phyloP scores from a whole-genome alignment of 352 stramenopile species.

The Phytopythium montanum region DNA sequence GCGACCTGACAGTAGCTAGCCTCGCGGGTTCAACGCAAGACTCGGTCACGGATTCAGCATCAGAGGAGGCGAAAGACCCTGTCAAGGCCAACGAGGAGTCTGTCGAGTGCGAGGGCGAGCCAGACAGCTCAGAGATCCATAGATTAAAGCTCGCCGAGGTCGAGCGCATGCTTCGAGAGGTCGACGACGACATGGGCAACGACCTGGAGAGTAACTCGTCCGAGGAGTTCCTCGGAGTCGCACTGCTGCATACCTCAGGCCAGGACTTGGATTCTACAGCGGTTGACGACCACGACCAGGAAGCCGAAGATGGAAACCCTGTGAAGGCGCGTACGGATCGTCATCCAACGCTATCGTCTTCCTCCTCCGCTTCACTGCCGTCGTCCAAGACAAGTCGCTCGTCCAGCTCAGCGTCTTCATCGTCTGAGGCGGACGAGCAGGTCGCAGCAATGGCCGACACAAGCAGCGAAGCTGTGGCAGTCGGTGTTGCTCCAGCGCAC shows the following conservation, averaged over 20 bases:
- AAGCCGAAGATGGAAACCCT: neutral
- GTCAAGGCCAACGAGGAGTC: neutral
- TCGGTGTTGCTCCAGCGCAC: neutral
- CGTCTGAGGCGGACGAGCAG: neutral
- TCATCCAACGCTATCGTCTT: neutral
- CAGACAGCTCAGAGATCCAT: slow-evolving; percentile 11
- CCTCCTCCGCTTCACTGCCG: neutral
- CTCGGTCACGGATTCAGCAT: neutral
- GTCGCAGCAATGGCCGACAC: neutral
- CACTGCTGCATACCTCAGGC: slow-evolving; percentile 8
- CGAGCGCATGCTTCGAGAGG: slow-evolving; percentile 17
- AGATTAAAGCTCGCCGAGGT: slow-evolving; percentile 17
- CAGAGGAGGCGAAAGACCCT: neutral
- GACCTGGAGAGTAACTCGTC: slow-evolving; percentile 29
- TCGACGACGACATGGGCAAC: slow-evolving; percentile 15
- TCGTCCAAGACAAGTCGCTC: neutral
- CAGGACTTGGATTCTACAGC: neutral
- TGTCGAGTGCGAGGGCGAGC: neutral
- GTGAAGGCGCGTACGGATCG: neutral
- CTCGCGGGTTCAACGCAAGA: neutral
- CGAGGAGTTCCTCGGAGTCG: slow-evolving; percentile 29
- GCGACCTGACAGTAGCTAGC: too few species aligned
- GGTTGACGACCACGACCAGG: neutral
- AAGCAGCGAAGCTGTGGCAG: neutral
- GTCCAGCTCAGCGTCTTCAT: neutral